phyloP scores from a whole-genome alignment of 2,329 filamentous ascomycete genomes.

The Thielaviopsis euricoi region DNA sequence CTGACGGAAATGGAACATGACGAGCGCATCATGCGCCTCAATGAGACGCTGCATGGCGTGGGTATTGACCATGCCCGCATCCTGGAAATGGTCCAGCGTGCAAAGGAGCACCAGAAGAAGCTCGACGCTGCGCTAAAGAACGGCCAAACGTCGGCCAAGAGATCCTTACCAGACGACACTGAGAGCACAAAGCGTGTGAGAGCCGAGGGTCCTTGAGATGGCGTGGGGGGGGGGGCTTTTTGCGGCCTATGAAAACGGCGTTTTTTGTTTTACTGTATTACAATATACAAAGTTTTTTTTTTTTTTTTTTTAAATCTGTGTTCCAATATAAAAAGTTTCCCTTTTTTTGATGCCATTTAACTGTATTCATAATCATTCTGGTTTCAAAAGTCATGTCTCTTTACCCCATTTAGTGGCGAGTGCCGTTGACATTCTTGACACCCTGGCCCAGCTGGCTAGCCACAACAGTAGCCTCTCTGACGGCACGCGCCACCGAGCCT shows the following conservation, averaged over 20 bases:
- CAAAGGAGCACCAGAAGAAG: slow-evolving; percentile 2
- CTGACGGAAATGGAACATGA: slow-evolving; percentile 50
- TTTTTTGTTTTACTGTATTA: too few species aligned
- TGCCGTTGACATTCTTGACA: slow-evolving; percentile 23
- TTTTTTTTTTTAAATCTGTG: too few species aligned
- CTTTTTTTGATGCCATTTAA: too few species aligned
- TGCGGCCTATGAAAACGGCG: too few species aligned
- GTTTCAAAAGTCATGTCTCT: too few species aligned
- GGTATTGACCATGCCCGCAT: slow-evolving; percentile 58
- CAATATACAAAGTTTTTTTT: not conserved
- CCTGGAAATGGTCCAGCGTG: slow-evolving; percentile 31
- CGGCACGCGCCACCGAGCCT: slow-evolving; percentile 48
- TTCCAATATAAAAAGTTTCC: too few species aligned
- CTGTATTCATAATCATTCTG: too few species aligned
- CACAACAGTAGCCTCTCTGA: slow-evolving; percentile 54
- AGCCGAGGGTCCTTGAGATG: not conserved
- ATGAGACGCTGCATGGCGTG: slow-evolving; percentile 50
- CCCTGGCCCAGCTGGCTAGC: slow-evolving; percentile 44
- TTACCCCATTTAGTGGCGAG: slow-evolving; percentile 12
- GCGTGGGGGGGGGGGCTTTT: too few species aligned
- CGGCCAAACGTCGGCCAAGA: not conserved
- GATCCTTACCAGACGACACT: not conserved
- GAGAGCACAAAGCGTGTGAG: not conserved
- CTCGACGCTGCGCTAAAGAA: not conserved
- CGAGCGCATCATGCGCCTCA: slow-evolving; percentile 57